Percentiles rank a stretch among this genome's conserved stretches.
Evolutionary conservation across 1,284 basidiomycete species (phyloP).

Genomic region (Fomitopsis palustris): DNA sequence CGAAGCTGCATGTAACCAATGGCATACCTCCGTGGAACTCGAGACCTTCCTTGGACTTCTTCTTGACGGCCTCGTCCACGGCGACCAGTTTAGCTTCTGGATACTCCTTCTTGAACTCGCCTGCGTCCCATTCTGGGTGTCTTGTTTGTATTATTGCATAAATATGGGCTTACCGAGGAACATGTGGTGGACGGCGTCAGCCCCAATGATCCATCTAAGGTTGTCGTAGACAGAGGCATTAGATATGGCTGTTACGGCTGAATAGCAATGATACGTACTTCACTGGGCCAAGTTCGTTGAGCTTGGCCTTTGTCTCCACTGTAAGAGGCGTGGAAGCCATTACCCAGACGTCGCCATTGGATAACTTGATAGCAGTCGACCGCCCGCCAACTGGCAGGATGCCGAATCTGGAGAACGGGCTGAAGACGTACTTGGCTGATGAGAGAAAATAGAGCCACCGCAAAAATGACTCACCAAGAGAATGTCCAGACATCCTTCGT

Average conservation of each 20-base stretch:
- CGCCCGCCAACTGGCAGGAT: constrained; percentile 76
- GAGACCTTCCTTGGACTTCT: constrained; percentile 34
- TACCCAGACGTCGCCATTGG: constrained; percentile 75
- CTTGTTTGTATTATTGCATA: background rate
- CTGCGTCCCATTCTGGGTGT: constrained; percentile 24
- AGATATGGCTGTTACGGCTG: too few relatives aligned
- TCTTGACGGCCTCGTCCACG: constrained; percentile 51
- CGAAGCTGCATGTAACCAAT: background rate
- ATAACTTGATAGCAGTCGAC: constrained; percentile 79
- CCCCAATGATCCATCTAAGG: constrained; percentile 61
- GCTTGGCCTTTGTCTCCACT: constrained; percentile 64
- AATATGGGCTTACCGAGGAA: constrained; percentile 46
- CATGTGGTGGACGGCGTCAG: constrained; percentile 64
- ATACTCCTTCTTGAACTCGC: constrained; percentile 72
- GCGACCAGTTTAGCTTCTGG: constrained; percentile 76
- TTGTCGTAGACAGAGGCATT: background rate
- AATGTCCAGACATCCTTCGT: constrained; percentile 68
- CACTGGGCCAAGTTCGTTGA: constrained; percentile 76
- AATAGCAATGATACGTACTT: constrained; percentile 39
- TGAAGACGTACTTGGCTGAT: constrained; percentile 20
- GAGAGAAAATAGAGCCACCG: background rate
- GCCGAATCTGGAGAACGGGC: constrained; percentile 68
- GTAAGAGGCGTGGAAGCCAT: constrained; percentile 83
- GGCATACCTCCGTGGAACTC: constrained; percentile 59
- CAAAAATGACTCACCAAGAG: constrained; percentile 46